Conservation (phyloP, 2,329 filamentous ascomycete species). For the Penicillium frequentans region DNA sequence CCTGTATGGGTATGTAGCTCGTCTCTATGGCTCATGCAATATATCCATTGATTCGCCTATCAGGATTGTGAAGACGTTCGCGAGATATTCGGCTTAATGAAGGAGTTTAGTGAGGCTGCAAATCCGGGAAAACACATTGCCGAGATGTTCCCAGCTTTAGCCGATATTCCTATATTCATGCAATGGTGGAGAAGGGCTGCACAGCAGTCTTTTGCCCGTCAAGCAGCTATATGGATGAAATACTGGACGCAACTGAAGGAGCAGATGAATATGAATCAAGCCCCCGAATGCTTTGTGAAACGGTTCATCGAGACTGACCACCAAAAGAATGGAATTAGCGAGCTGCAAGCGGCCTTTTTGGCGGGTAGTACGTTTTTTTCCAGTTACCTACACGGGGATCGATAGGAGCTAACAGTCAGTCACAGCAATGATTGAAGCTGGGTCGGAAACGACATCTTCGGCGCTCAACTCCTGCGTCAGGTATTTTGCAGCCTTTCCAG, state of each 20-base stretch:
- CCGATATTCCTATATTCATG: background rate
- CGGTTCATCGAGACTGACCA: background rate
- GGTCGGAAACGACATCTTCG: background rate
- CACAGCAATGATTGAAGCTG: background rate
- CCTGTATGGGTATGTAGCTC: background rate
- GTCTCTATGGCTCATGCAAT: background rate
- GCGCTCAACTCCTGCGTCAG: background rate
- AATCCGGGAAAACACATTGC: background rate
- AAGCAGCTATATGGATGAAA: background rate
- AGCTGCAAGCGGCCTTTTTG: background rate
- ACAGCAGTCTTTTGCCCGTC: background rate
- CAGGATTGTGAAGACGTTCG: background rate
- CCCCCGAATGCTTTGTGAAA: background rate
- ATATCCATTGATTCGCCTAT: background rate
- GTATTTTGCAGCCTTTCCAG: background rate
- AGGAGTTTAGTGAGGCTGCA: background rate
- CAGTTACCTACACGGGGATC: too few species aligned
- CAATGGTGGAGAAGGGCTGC: background rate
- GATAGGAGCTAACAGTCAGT: background rate
- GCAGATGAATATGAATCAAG: background rate
- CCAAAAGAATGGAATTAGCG: background rate
- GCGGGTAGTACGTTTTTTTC: background rate
- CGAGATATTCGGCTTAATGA: background rate
- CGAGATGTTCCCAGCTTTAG: background rate
- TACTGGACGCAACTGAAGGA: background rate